Conservation (phyloP, 1,284 basidiomycete species). For the Trichosporon inkin region DNA sequence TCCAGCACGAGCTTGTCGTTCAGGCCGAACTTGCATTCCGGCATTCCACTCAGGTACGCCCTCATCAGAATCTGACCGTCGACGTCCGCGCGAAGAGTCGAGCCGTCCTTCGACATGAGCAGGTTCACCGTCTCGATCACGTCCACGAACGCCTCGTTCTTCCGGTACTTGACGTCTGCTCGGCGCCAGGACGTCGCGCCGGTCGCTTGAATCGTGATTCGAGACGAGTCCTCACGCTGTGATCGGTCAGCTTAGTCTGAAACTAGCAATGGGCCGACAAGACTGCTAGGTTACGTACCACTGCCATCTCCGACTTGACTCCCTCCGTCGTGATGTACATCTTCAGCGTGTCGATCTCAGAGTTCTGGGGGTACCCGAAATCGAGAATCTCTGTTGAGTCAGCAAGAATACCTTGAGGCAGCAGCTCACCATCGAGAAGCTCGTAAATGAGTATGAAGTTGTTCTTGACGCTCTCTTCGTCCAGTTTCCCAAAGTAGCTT, state of each 20-base stretch:
- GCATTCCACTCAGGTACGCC: conserved; percentile 90
- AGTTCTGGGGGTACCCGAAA: conserved; percentile 99
- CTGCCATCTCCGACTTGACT: conserved; percentile 73
- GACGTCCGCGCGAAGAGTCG: conserved; percentile 89
- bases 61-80: conserved; percentile 98
- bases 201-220: conserved; percentile 93
- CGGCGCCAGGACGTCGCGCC: conserved; percentile 91
- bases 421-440: conserved; percentile 76
- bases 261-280: not conserved
- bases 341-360: conserved; percentile 94
- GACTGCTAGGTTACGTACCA: conserved; percentile 57
- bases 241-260: conserved; percentile 14
- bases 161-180: conserved; percentile 93
- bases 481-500: conserved; percentile 94
- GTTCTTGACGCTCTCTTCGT: conserved; percentile 97
- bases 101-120: conserved; percentile 93
- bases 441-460: conserved; percentile 98
- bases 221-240: conserved; percentile 85
- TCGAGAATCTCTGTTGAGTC: conserved; percentile 79
- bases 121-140: conserved; percentile 95
- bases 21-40: conserved; percentile 96
- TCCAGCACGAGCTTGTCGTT: conserved; percentile 98
- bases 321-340: conserved; percentile 98
- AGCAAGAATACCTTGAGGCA: not conserved
- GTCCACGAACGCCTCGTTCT: conserved; percentile 97